phyloP scores from a whole-genome alignment of 2,329 filamentous ascomycete genomes.

The Grosmannia serpens region DNA sequence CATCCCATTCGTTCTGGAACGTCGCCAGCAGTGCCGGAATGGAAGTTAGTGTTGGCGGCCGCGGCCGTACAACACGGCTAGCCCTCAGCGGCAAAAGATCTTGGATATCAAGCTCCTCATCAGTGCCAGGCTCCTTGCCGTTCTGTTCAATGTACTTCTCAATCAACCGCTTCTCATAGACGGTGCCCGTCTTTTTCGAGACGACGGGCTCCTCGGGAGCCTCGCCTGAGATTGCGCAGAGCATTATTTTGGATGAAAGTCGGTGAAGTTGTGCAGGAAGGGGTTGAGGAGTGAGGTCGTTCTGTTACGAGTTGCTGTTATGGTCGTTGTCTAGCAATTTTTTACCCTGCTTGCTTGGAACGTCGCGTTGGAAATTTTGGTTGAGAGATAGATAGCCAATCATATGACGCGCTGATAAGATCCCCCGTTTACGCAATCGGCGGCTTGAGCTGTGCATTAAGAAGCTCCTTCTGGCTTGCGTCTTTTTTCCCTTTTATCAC shows the following conservation, averaged over 20 bases:
- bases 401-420: conserved; percentile 8
- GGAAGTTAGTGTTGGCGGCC: conserved; percentile 87
- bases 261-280: neutral
- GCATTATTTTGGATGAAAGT: conserved; percentile 11
- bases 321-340: neutral
- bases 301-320: neutral
- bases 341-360: neutral
- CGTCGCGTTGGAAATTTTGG: conserved; percentile 9
- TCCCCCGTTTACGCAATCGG: neutral
- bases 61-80: conserved; percentile 70
- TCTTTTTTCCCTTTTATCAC: neutral
- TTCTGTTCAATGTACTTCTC: conserved; percentile 91
- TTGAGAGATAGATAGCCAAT: conserved; percentile 8
- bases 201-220: conserved; percentile 88
- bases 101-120: conserved; percentile 70
- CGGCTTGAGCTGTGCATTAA: neutral
- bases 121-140: conserved; percentile 81
- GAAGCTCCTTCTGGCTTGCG: no score
- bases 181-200: conserved; percentile 77
- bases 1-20: conserved; percentile 98
- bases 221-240: conserved; percentile 66
- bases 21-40: conserved; percentile 88
- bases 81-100: conserved; percentile 85
- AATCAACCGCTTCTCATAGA: conserved; percentile 92
- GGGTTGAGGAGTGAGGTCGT: neutral